Evolutionary conservation across 169 alveolate genomes (phyloP), one percentile per base, ranked within the genome.

Genomic region (Cryptosporidium parvum): DNA sequence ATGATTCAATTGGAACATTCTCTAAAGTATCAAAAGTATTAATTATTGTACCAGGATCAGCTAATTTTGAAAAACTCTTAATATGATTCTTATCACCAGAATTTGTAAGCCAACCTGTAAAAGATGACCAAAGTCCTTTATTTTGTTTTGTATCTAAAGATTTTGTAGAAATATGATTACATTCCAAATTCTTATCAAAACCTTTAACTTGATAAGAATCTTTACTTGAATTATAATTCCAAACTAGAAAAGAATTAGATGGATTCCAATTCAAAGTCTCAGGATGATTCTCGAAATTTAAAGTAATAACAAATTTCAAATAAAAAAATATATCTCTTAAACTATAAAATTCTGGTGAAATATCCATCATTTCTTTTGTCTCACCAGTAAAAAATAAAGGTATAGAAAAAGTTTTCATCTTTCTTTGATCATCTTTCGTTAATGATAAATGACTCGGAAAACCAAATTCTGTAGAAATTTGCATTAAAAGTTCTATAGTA

Each of bases 301-400:
- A 44, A 10, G 86, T 86, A n/a, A 80, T 62, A 23, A 75, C 70
- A 48, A 69, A 84, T 67, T 92, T 92, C 16, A 84, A 33, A 21
- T 61, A 56, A 84, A 91, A 92, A 23, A 91, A 69, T 23, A 92
- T 51, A 52, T 92, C 94, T 14, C 94, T 10, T 16, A 89, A 37
- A 16, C 37, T 70, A 35, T 33, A 67, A 56, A 86, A 45, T 53
- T 92, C 94, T 31, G 94, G 93, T 62, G 69, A 37, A 21, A 92
- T 44, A 21, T 92, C 93, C 35, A 59, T 23, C 75, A 86, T 21
- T 39, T 86, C 85, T 75, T 23, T 56, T 12, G 21, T 37, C 61
- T 75, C 86, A 3, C 86, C 86, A 2, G 86, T 75, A 16, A 58
- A 75, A 44, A 39, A 75, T 18, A 42, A 48, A n/a, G 86, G 86